phyloP scores from a whole-genome alignment of 164 flowering plant species.

The Tetracentron sinense region DNA sequence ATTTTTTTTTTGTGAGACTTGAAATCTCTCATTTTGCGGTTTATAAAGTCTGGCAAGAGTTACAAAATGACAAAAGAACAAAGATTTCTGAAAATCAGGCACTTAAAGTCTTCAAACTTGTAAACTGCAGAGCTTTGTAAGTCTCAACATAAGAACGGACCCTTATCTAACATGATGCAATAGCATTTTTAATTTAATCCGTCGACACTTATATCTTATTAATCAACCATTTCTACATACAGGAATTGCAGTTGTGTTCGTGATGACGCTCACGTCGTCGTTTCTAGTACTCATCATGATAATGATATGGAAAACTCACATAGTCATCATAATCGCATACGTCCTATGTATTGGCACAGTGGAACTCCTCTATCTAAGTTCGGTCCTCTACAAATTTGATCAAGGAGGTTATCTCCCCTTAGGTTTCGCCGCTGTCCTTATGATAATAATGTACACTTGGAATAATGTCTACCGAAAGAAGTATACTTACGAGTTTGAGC shows the following conservation, averaged over 20 bases:
- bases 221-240: constrained; percentile 1
- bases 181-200: too few relatives aligned
- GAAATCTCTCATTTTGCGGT: too few relatives aligned
- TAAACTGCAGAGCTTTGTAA: too few relatives aligned
- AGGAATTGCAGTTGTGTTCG: constrained; percentile 50
- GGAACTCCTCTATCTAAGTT: constrained; percentile 55
- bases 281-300: constrained; percentile 67
- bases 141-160: too few relatives aligned
- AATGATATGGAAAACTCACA: constrained; percentile 74
- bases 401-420: constrained; percentile 79
- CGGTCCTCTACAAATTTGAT: constrained; percentile 69
- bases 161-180: too few relatives aligned
- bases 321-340: constrained; percentile 36
- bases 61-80: too few relatives aligned
- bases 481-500: constrained; percentile 56
- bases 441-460: constrained; percentile 53
- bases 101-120: too few relatives aligned
- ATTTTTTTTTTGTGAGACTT: too few relatives aligned
- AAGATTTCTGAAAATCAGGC: too few relatives aligned
- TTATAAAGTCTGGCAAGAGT: too few relatives aligned
- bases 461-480: constrained; percentile 32
- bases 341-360: constrained; percentile 39
- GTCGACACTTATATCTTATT: too few relatives aligned
- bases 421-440: constrained; percentile 45
- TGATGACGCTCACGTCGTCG: constrained; percentile 42